Evolutionary conservation across 129 eudicot genomes (phyloP).

Genomic region (Calendula officinalis): DNA sequence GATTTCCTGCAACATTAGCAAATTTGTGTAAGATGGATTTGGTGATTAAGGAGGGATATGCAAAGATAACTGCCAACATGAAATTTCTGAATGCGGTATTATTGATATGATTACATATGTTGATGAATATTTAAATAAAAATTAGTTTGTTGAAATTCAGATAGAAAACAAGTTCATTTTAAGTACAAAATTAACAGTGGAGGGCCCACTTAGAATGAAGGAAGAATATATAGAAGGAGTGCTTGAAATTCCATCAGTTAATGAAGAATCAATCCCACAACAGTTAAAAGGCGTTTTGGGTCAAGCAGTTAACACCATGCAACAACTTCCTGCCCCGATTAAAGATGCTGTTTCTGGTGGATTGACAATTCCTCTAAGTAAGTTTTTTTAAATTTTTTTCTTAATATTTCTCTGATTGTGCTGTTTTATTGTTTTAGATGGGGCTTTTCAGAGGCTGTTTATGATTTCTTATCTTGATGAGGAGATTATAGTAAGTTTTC

Average conservation of each 20-base stretch:
- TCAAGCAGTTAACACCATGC: constrained; percentile 69
- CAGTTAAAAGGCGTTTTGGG: constrained; percentile 70
- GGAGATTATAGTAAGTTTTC: constrained; percentile 70
- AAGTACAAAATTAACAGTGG: constrained; percentile 67
- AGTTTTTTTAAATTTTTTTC: constrained; percentile 27
- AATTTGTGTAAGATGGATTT: constrained; percentile 70
- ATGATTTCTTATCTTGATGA: constrained; percentile 97
- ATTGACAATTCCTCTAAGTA: constrained; percentile 73
- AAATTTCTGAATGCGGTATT: constrained; percentile 65
- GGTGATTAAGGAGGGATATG: constrained; percentile 72
- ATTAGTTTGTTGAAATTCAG: constrained; percentile 50
- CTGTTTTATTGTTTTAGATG: constrained; percentile 46
- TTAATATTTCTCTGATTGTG: not conserved
- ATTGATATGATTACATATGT: not conserved
- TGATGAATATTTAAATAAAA: constrained; percentile 10
- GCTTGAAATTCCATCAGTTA: constrained; percentile 66
- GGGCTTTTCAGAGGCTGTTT: constrained; percentile 64
- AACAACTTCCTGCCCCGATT: constrained; percentile 78
- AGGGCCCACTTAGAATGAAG: constrained; percentile 92
- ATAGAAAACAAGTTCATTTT: constrained; percentile 64
- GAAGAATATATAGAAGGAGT: constrained; percentile 81
- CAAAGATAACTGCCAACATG: constrained; percentile 62
- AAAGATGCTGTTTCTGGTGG: constrained; percentile 64
- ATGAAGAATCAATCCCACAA: constrained; percentile 69
- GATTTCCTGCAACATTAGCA: constrained; percentile 61